These are phyloP conservation scores for Yamadazyma trypodendri DNA, from an alignment of 1,139 yeast genomes.

Conservation along the genomic window DNA sequence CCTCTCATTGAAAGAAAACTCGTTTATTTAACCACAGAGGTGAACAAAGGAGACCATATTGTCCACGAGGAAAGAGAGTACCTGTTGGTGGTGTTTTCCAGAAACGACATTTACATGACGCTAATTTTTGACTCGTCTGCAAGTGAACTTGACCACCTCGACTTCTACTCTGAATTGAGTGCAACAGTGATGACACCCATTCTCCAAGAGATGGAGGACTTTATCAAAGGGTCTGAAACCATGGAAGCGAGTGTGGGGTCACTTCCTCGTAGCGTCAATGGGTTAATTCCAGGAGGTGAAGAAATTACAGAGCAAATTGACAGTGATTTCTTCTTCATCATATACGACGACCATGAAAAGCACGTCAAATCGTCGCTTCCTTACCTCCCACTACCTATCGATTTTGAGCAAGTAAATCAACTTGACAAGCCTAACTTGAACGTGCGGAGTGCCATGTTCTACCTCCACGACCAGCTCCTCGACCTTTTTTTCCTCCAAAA, in stretches of 20 bases:
- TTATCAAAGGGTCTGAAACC: conserved; percentile 17
- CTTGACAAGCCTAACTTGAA: conserved; percentile 12
- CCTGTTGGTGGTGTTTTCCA: conserved; percentile 31
- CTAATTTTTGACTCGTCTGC: conserved; percentile 32
- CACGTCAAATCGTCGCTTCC: conserved; percentile 42
- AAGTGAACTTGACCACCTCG: conserved; percentile 19
- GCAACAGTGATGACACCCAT: conserved; percentile 21
- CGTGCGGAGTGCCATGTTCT: conserved; percentile 31
- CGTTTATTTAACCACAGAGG: conserved; percentile 25
- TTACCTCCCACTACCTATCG: conserved; percentile 26
- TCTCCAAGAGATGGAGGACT: conserved; percentile 21
- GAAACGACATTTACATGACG: conserved; percentile 24
- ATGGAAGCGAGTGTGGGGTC: conserved; percentile 33
- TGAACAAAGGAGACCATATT: conserved; percentile 17
- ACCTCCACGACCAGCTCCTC: conserved; percentile 41
- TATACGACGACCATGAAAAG: conserved; percentile 27
- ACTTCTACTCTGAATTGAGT: conserved; percentile 25
- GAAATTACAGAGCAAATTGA: conserved; percentile 21
- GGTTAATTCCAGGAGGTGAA: conserved; percentile 6
- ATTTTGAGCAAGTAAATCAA: conserved; percentile 12
- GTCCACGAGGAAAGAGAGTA: conserved; percentile 23
- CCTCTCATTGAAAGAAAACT: conserved; percentile 24
- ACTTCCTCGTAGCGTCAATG: conserved; percentile 26
- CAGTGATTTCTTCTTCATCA: conserved; percentile 38
- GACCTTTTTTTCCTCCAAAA: conserved; percentile 31